Evolutionary conservation across 805 yeast genomes (phyloP), one percentile per base, ranked within the genome.

Genomic region (Torulaspora quercuum): DNA sequence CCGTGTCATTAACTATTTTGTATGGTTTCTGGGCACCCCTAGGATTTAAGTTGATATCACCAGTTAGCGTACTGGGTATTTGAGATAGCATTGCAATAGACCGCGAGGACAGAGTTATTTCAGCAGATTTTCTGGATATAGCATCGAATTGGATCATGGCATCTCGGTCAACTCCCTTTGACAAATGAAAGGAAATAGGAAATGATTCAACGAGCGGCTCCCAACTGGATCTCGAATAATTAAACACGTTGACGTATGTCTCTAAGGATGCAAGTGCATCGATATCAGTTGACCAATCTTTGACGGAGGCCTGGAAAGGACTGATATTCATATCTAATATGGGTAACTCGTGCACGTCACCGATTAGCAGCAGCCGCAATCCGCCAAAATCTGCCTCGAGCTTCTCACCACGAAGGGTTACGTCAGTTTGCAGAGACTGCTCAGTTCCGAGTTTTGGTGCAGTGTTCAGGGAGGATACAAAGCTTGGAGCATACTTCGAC

Each of bases 171-270:
- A 54, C 41, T 0, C 63, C 62, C 35, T 73, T 75, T 1, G 84
- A 68, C 2, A 82, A 76, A 55, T 83, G 86, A 8, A 85, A 61
- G 0, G 86, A 78, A 33, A 90, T 67, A 5, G 86, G 80, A 84
- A 95, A 83, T 0, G 90, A 81, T 53, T 92, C 98, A 33, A 92
- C 59, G 29, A 92, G 65, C 0, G 98, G 97, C 52, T 92, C 97
- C 97, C 98, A 89, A 0, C 87, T 75, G 3, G 96, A 88, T 44
- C 83, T 77, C 0, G 96, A 76, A 57, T 89, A 89, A 57, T 88
- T 88, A 68, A 83, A 89, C 13, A 86, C 76, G 58, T 86, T 88
- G 7, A 83, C 73, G 42, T 67, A 74, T 0, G 87, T 70, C 42
- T 77, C 83, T 22, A 88, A 59, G 16, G 75, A 73, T 0, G 82